Base-by-base conservation (phyloP, 352 stramenopile genomes). In the Globisporangium barbulae region DNA sequence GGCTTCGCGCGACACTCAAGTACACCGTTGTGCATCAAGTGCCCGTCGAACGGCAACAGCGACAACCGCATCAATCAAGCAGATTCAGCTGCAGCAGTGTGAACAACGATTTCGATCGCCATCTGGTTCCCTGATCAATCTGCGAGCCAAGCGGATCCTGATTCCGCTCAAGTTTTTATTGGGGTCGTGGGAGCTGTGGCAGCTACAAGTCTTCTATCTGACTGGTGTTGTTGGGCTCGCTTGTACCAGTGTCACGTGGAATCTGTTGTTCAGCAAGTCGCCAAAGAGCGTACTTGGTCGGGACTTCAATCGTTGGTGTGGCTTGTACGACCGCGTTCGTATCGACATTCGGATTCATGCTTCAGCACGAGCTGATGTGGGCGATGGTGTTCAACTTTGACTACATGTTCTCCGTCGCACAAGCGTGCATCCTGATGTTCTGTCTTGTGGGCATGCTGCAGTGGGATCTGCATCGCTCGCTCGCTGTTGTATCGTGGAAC, bases 341-440 rank as follows among this genome's bases (percentile, higher is more conserved):
- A 1, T 2, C 13, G 13, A 13, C 13, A 2, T 54, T 54, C 25
- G 25, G 48, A 22, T 2, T 13, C 10, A 37, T 54, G 25, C 25
- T 54, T 19, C 48, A 54, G 22, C 48, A 54, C 22, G 25, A 54
- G 9, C 12, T 54, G 10, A 54, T 54, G 48, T 54, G 30, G 12
- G 12, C 48, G 5, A 54, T 54, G 48, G 30, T 6, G 22, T 54
- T 54, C 25, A 54, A 39, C 48, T 54, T 54, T 17, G 48, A 54
- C 25, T 37, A 47, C n/a, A 41, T 31, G 30, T 45, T 45, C 35
- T 31, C 52, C 10, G 33, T 22, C 0, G n/a, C 19, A 2, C 52
- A 44, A 21, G 21, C 17, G 31, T 30, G 47, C 19, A 42, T 47
- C 3, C 19, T 44, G 31, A 44, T 12, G 9, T 9, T 58, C 30